A percentile compares a stretch with the other conserved stretches of the same genome.
Evolutionary conservation across 345 rosid species (phyloP).

Genomic region (Pseudoturritis turrita): DNA sequence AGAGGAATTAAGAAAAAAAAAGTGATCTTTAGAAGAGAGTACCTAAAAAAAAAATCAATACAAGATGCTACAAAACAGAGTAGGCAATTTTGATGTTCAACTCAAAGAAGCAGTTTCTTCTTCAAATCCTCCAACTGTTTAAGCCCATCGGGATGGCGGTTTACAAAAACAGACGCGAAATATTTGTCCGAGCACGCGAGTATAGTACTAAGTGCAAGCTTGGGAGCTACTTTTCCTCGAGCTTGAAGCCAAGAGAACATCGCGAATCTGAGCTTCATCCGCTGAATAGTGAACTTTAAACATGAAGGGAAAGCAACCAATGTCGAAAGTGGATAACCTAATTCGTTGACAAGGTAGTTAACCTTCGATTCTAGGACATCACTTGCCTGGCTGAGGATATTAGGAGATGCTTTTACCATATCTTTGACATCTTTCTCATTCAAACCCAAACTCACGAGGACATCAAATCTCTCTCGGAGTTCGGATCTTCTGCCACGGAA

Average conservation of each 20-base stretch:
- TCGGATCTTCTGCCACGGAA: conserved; percentile 59
- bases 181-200: conserved; percentile 38
- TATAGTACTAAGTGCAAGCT: conserved; percentile 44
- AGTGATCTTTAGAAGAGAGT: background rate
- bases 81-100: background rate
- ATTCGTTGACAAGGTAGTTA: conserved; percentile 40
- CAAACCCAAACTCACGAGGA: conserved; percentile 56
- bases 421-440: conserved; percentile 42
- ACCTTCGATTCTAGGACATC: conserved; percentile 49
- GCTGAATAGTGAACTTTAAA: conserved; percentile 39
- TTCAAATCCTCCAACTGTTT: conserved; percentile 55
- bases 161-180: conserved; percentile 39
- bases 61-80: conserved; percentile 10
- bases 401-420: conserved; percentile 61
- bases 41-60: background rate
- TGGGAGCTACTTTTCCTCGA: conserved; percentile 33
- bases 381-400: conserved; percentile 45
- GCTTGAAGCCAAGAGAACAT: conserved; percentile 74
- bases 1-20: background rate
- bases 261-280: conserved; percentile 50
- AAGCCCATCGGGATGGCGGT: conserved; percentile 51
- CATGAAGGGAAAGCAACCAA: conserved; percentile 54
- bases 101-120: conserved; percentile 34
- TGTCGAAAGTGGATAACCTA: conserved; percentile 49
- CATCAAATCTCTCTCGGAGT: conserved; percentile 67